phyloP scores from a whole-genome alignment of 768 basidiomycete genomes.

The Vararia minispora region DNA sequence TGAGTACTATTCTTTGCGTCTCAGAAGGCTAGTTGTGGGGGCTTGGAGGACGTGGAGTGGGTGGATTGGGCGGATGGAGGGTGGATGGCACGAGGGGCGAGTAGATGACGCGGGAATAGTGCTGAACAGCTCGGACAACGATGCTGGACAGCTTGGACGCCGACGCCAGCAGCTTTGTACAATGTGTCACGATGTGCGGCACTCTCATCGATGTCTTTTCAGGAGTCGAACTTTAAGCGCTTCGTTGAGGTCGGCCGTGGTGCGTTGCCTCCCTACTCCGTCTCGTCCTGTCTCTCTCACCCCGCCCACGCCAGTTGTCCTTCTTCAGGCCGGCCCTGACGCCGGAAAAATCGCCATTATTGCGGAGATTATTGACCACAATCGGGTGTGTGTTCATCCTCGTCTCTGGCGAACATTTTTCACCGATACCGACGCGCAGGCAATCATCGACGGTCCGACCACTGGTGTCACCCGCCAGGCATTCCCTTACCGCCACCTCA shows the following conservation, averaged over 20 bases:
- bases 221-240: constrained; percentile 78
- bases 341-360: constrained; percentile 90
- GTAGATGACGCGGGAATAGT: too few relatives aligned
- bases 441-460: constrained; percentile 89
- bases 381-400: constrained; percentile 58
- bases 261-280: constrained; percentile 22
- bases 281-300: neutral
- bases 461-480: constrained; percentile 89
- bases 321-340: constrained; percentile 81
- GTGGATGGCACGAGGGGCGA: too few relatives aligned
- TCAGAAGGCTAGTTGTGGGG: too few relatives aligned
- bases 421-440: constrained; percentile 35
- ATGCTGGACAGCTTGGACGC: too few relatives aligned
- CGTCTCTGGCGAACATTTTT: neutral
- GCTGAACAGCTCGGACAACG: too few relatives aligned
- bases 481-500: constrained; percentile 85
- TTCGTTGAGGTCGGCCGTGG: constrained; percentile 98
- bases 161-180: too few relatives aligned
- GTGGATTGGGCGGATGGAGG: too few relatives aligned
- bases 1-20: too few relatives aligned
- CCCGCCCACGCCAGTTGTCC: constrained; percentile 52
- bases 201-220: too few relatives aligned
- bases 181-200: too few relatives aligned
- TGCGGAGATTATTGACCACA: constrained; percentile 98
- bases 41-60: too few relatives aligned